Conservation (phyloP, 345 rosid genomes). For the Triadica sebifera region DNA sequence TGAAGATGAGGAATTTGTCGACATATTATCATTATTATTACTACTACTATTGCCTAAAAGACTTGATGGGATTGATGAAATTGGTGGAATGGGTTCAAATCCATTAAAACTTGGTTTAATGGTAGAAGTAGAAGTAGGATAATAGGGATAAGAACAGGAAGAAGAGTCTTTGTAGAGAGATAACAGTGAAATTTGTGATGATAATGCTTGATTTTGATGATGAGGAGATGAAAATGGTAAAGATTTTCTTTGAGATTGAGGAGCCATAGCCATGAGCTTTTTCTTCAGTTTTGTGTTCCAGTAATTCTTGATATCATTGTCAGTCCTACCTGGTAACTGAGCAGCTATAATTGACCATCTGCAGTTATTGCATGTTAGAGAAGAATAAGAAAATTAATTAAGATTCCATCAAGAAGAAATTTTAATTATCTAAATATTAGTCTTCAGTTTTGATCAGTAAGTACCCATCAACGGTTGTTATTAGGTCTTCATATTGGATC, state of each 20-base stretch:
- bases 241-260: conserved; percentile 46
- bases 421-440: neutral
- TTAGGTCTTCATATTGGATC: conserved; percentile 32
- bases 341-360: conserved; percentile 99
- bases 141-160: conserved; percentile 7
- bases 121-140: conserved; percentile 3
- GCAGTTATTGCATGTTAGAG: conserved; percentile 25
- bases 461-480: conserved; percentile 15
- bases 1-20: conserved; percentile 11
- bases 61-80: conserved; percentile 21
- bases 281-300: conserved; percentile 98
- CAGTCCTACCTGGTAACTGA: conserved; percentile 93
- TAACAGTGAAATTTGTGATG: conserved; percentile 20
- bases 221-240: conserved; percentile 37
- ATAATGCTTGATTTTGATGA: conserved; percentile 23
- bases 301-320: conserved; percentile 89
- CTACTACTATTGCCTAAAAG: conserved; percentile 5
- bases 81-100: conserved; percentile 24
- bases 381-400: neutral
- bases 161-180: conserved; percentile 26
- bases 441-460: neutral
- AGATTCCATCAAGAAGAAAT: conserved; percentile 17
- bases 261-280: conserved; percentile 53
- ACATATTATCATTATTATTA: conserved; percentile 9
- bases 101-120: conserved; percentile 17